Evolutionary conservation across 345 rosid genomes (phyloP).

Genomic region (Sonneratia caseolaris): DNA sequence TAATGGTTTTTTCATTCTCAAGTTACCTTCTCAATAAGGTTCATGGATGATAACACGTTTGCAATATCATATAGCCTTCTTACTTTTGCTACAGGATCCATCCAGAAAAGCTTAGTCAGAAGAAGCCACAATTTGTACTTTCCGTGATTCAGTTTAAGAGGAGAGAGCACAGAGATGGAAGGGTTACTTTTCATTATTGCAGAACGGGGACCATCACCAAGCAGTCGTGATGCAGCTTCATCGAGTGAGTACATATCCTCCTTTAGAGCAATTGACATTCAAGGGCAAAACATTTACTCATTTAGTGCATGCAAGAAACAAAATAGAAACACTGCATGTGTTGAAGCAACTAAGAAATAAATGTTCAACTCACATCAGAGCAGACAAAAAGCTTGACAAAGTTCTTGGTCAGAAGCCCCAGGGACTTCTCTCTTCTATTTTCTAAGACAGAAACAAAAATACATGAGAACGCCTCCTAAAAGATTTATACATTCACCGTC

Average conservation of each 20-base stretch:
- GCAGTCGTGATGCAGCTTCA: constrained; percentile 63
- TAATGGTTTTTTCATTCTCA: too few species aligned
- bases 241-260: constrained; percentile 65
- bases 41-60: constrained; percentile 75
- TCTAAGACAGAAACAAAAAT: constrained; percentile 28
- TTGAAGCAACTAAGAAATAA: background rate
- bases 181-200: constrained; percentile 67
- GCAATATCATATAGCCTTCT: constrained; percentile 88
- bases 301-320: background rate
- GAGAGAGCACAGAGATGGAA: background rate
- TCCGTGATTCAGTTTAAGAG: background rate
- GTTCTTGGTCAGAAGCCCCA: constrained; percentile 80
- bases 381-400: constrained; percentile 81
- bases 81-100: constrained; percentile 61
- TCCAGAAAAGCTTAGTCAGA: constrained; percentile 3
- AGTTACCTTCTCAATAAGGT: constrained; percentile 42
- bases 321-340: background rate
- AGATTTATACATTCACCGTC: background rate
- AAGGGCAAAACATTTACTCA: background rate
- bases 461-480: background rate
- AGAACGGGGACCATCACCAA: constrained; percentile 66
- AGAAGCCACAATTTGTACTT: background rate
- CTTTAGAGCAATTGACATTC: constrained; percentile 17
- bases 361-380: constrained; percentile 46
- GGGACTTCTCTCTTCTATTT: constrained; percentile 71